A percentile compares a stretch with the other conserved stretches of the same genome.
Evolutionary conservation across 805 yeast species (phyloP).

Genomic region (Martiniozyma abietophila): DNA sequence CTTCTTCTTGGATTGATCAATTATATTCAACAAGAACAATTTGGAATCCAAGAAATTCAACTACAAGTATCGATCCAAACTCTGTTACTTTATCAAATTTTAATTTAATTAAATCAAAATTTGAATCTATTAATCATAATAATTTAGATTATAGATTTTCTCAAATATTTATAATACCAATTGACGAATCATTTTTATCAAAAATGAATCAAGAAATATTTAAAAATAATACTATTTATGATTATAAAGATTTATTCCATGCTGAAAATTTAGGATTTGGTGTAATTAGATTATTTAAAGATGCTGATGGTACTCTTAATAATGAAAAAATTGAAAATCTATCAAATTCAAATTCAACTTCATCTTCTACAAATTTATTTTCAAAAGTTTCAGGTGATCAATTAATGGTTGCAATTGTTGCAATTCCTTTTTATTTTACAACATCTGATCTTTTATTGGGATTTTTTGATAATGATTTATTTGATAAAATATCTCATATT

Average conservation of each 20-base stretch:
- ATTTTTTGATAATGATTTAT: slow-evolving; percentile 58
- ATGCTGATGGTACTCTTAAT: slow-evolving; percentile 28
- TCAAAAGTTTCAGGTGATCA: slow-evolving; percentile 36
- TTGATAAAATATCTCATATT: slow-evolving; percentile 55
- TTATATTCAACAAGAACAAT: too few relatives aligned
- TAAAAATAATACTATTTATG: too few relatives aligned
- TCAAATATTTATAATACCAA: slow-evolving; percentile 23
- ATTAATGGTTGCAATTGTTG: slow-evolving; percentile 69
- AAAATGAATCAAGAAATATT: too few relatives aligned
- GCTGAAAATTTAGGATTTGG: slow-evolving; percentile 70
- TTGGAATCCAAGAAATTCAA: too few relatives aligned
- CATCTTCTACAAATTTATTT: slow-evolving; percentile 5
- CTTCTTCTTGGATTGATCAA: too few relatives aligned
- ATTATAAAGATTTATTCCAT: too few relatives aligned
- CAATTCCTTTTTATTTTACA: slow-evolving; percentile 81
- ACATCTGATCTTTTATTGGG: slow-evolving; percentile 70
- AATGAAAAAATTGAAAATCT: slow-evolving; percentile 13
- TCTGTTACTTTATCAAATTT: background rate
- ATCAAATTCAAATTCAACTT: too few relatives aligned
- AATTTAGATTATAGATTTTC: slow-evolving; percentile 29
- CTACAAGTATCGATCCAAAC: background rate
- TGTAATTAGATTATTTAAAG: slow-evolving; percentile 56
- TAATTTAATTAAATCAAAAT: background rate
- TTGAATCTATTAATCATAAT: background rate
- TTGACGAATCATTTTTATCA: slow-evolving; percentile 15